Evolutionary conservation across 2,329 filamentous ascomycete genomes (phyloP).

Genomic region (Zasmidium angulare): DNA sequence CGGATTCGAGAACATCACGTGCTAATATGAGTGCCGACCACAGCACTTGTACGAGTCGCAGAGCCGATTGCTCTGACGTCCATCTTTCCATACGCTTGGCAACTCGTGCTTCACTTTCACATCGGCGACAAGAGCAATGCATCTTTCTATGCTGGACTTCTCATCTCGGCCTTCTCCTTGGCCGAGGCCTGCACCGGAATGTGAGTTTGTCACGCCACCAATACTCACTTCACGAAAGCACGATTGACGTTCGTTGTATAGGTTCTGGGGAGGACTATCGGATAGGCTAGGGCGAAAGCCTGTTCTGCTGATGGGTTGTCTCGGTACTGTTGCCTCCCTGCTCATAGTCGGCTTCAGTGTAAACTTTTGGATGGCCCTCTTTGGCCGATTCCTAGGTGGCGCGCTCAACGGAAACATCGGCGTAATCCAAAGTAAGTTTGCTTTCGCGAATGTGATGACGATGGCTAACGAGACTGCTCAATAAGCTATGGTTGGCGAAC

Average conservation of each 20-base stretch:
- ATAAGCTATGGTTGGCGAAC: conserved; percentile 76
- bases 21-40: not conserved
- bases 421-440: conserved; percentile 53
- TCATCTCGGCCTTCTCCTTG: conserved; percentile 83
- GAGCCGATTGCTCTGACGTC: conserved; percentile 92
- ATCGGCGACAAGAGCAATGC: conserved; percentile 72
- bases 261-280: conserved; percentile 78
- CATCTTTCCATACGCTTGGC: conserved; percentile 90
- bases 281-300: conserved; percentile 84
- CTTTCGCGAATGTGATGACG: not conserved
- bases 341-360: conserved; percentile 77
- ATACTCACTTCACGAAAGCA: not conserved
- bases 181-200: conserved; percentile 82
- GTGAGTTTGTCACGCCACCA: conserved; percentile 30
- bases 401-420: conserved; percentile 89
- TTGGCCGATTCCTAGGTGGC: conserved; percentile 74
- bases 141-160: conserved; percentile 82
- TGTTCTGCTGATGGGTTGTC: conserved; percentile 75
- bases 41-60: conserved; percentile 87
- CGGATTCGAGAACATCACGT: not conserved
- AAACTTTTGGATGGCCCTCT: conserved; percentile 80
- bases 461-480: not conserved
- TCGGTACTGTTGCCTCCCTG: conserved; percentile 80
- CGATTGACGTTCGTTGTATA: conserved; percentile 11
- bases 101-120: conserved; percentile 73